phyloP scores from a whole-genome alignment of 1,139 yeast species.

The Pichia cactophila region DNA sequence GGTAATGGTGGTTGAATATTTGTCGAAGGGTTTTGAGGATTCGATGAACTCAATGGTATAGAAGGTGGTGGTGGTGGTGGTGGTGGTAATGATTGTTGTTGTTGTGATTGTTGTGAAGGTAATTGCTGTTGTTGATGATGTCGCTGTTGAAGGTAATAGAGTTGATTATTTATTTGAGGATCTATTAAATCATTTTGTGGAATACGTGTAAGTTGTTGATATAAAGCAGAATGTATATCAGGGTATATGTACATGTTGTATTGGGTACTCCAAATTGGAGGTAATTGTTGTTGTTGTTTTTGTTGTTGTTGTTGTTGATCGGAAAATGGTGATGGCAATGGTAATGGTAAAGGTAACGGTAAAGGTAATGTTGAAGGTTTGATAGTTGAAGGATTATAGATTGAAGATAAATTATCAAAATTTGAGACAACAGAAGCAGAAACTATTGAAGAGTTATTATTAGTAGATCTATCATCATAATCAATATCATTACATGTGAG shows the following conservation, averaged over 20 bases:
- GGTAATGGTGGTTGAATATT: not conserved
- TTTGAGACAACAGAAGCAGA: conserved; percentile 3
- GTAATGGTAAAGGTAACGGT: conserved; percentile 1
- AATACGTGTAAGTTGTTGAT: not conserved
- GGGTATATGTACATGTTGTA: not conserved
- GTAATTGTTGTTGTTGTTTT: not conserved
- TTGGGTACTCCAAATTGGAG: not conserved
- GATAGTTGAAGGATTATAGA: not conserved
- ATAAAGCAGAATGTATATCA: not conserved
- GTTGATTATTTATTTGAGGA: too few species aligned
- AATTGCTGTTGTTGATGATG: too few species aligned
- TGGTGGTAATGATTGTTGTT: too few species aligned
- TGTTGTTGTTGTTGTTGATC: not conserved
- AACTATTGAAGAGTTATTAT: conserved; percentile 5
- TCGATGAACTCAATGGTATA: not conserved
- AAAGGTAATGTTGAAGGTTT: not conserved
- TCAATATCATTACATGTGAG: not conserved
- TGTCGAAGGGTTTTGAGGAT: not conserved
- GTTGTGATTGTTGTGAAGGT: too few species aligned
- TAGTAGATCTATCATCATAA: not conserved
- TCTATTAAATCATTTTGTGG: not conserved
- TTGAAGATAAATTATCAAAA: not conserved
- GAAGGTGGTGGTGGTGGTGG: too few species aligned
- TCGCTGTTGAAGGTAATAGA: too few species aligned
- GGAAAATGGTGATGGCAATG: not conserved